A percentile compares a stretch with the other conserved stretches of the same genome.
Evolutionary conservation across 352 stramenopile species (phyloP).

Genomic region (Globisporangium alternatum): DNA sequence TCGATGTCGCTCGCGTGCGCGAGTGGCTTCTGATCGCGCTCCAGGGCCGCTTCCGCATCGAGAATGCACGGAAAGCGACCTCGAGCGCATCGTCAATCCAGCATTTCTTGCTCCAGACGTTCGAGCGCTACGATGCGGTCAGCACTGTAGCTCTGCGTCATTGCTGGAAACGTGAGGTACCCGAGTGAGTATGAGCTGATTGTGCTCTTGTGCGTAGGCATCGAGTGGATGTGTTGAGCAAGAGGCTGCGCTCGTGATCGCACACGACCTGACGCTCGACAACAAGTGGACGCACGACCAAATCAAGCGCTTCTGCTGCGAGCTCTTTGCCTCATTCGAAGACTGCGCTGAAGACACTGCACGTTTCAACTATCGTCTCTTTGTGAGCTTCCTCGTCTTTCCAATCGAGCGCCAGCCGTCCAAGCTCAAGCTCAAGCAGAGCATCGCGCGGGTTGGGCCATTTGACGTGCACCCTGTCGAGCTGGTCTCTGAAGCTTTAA

Average conservation of each 20-base stretch:
- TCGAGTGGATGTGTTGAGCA: conserved; percentile 20
- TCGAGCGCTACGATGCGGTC: conserved; percentile 36
- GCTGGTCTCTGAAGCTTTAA: neutral
- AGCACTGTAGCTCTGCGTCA: neutral
- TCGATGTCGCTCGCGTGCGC: conserved; percentile 24
- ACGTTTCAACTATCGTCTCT: conserved; percentile 40
- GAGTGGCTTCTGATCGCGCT: conserved; percentile 37
- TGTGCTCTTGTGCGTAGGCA: conserved; percentile 4
- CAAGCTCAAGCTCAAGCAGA: conserved; percentile 11
- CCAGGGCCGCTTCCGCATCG: conserved; percentile 16
- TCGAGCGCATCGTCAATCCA: conserved; percentile 16
- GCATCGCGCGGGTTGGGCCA: neutral
- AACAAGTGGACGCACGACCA: conserved; percentile 31
- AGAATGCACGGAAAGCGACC: neutral
- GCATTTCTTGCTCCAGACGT: conserved; percentile 16
- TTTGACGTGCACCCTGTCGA: conserved; percentile 9
- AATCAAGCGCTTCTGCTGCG: conserved; percentile 33
- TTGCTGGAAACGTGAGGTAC: neutral
- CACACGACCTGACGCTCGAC: conserved; percentile 26
- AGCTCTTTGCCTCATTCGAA: conserved; percentile 24
- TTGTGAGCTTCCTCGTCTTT: conserved; percentile 60
- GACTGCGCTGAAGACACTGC: conserved; percentile 17
- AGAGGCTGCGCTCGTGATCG: conserved; percentile 31
- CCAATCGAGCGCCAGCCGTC: conserved; percentile 22
- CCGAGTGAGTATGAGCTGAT: neutral